These are phyloP conservation scores for Erodium chrysanthum DNA, from an alignment of 441 rosid genomes.

Conservation along the genomic window DNA sequence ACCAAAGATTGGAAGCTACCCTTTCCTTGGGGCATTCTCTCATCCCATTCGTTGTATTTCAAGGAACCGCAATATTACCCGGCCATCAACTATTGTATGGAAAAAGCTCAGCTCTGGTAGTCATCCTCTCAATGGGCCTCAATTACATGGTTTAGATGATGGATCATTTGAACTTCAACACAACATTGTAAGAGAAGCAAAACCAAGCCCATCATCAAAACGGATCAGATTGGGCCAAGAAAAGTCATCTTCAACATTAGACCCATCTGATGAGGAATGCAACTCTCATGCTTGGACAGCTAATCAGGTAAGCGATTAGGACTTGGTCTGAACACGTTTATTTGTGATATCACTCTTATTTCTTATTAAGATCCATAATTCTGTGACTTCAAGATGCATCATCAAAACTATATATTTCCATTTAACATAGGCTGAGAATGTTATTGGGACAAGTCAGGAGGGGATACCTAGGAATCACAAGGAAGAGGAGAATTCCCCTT, in stretches of 20 bases:
- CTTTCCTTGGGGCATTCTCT: constrained; percentile 49
- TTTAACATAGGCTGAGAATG: constrained; percentile 35
- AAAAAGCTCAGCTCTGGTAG: constrained; percentile 33
- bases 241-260: constrained; percentile 19
- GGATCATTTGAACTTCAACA: constrained; percentile 30
- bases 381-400: not conserved
- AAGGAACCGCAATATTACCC: constrained; percentile 31
- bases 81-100: constrained; percentile 34
- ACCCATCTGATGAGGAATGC: constrained; percentile 37
- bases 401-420: not conserved
- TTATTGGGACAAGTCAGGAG: constrained; percentile 23
- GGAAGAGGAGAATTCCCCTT: constrained; percentile 33
- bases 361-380: not conserved
- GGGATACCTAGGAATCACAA: constrained; percentile 30
- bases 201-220: constrained; percentile 43
- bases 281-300: constrained; percentile 21
- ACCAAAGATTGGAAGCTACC: constrained; percentile 34
- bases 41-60: constrained; percentile 57
- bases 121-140: constrained; percentile 31
- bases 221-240: constrained; percentile 44
- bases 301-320: too few relatives aligned
- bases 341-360: too few relatives aligned
- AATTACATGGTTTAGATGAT: constrained; percentile 27
- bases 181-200: constrained; percentile 32
- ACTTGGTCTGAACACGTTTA: not conserved